Base-by-base conservation (phyloP, 495 filamentous ascomycete species). In the Podospora pseudoanserina region DNA sequence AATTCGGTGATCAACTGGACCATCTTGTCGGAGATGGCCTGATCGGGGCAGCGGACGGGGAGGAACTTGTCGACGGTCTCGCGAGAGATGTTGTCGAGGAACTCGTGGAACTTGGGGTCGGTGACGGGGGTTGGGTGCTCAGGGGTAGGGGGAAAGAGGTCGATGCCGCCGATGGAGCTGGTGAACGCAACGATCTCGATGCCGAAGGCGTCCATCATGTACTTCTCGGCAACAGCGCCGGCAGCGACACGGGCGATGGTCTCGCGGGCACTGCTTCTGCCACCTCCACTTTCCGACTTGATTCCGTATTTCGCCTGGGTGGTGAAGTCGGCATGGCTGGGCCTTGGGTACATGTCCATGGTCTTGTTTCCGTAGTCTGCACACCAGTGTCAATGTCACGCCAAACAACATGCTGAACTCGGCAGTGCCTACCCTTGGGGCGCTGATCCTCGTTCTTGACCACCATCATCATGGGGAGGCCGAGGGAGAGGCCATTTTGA, bases 251-350 rank as follows among this genome's bases (percentile, higher is more conserved):
- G 88, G 44, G 93, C 83, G 72, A 99, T 97, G 11, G 95, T 99
- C 85, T 99, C 95, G 65, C 95, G 85, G 19, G 95, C 95, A 76
- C 90, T 93, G 78, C 91, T 95, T 69, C 96, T 87, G 28, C 95
- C 96, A 70, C 95, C 95, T 67, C 95, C 95, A 69, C 90, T 93
- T 78, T 88, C 92, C 5, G 96, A 93, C 83, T 96, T 95, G 65
- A 98, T 90, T 13, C 95, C 95, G 72, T 99, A 99, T 79, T 99
- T 99, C 82, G 94, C 90, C 60, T 97, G 86, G 79, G 98, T 98
- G 70, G 95, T 99, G 85, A 89, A 97, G 76, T 99, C 95, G 64
- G 95, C 95, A 79, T 99, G 95, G 77, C 89, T 92, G 11, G 95
- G 95, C 44, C 95, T 85, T 13, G 95, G 95, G 85, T 90, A 97